phyloP scores from a whole-genome alignment of 257 asterid genomes.

The Solanum microdontum region DNA sequence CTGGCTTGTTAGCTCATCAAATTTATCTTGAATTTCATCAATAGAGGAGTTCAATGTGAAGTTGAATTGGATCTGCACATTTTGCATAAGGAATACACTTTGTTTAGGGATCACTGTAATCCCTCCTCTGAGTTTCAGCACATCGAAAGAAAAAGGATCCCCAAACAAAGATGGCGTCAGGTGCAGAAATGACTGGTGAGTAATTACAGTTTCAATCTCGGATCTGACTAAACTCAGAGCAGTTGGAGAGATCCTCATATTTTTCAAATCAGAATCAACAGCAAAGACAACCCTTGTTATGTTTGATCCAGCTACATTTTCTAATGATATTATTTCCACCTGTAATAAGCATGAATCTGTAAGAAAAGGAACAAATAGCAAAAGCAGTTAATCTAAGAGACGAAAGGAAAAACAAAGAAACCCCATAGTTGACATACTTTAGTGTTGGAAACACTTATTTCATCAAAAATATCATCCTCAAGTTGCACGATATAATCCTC shows the following conservation, averaged over 20 bases:
- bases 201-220: constrained; percentile 27
- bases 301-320: constrained; percentile 35
- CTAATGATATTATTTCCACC: constrained; percentile 48
- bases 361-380: constrained; percentile 1
- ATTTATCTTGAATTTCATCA: constrained; percentile 50
- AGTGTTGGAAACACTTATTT: constrained; percentile 66
- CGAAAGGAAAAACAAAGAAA: not conserved
- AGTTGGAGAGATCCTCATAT: constrained; percentile 16
- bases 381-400: not conserved
- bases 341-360: constrained; percentile 16
- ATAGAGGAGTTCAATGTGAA: constrained; percentile 88
- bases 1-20: constrained; percentile 58
- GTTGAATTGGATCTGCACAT: constrained; percentile 69
- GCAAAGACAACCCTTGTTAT: constrained; percentile 59
- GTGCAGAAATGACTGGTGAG: constrained; percentile 25
- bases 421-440: constrained; percentile 30
- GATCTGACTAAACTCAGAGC: constrained; percentile 41
- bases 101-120: constrained; percentile 74
- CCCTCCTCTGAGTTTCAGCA: constrained; percentile 84
- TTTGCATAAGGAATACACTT: constrained; percentile 71
- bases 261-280: constrained; percentile 39
- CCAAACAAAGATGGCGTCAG: constrained; percentile 72
- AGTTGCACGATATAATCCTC: constrained; percentile 54
- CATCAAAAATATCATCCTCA: constrained; percentile 65
- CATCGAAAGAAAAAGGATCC: constrained; percentile 61